A percentile compares a stretch with the other conserved stretches of the same genome.
phyloP scores from a whole-genome alignment of 768 basidiomycete genomes.

The Amanita exitialis region DNA sequence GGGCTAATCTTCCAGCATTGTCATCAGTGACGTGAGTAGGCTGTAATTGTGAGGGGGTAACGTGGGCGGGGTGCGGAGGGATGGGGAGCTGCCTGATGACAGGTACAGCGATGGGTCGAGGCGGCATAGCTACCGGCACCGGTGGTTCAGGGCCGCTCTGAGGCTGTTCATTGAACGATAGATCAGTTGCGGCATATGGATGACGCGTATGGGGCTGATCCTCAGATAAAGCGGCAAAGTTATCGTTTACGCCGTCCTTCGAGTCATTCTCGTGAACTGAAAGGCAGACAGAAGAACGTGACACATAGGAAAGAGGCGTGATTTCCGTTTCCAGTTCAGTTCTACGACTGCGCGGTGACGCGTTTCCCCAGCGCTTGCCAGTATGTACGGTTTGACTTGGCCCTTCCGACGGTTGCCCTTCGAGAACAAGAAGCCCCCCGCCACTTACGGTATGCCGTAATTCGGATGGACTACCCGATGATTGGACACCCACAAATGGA shows the following conservation, averaged over 20 bases:
- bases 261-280: neutral
- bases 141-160: neutral
- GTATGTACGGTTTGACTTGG: neutral
- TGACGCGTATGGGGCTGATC: neutral
- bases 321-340: neutral
- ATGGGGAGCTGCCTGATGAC: neutral
- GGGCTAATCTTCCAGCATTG: neutral
- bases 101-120: neutral
- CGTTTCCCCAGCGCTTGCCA: neutral
- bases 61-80: neutral
- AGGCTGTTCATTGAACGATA: neutral
- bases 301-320: neutral
- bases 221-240: no score
- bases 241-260: neutral
- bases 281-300: neutral
- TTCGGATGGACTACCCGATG: neutral
- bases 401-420: neutral
- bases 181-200: neutral
- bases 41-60: neutral
- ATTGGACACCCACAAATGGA: constrained; percentile 1
- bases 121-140: no score
- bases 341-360: neutral
- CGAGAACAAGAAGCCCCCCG: neutral
- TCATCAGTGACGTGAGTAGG: neutral
- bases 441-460: neutral